Evolutionary conservation across 768 basidiomycete species (phyloP).

Genomic region (Nevesoporus exiguus): DNA sequence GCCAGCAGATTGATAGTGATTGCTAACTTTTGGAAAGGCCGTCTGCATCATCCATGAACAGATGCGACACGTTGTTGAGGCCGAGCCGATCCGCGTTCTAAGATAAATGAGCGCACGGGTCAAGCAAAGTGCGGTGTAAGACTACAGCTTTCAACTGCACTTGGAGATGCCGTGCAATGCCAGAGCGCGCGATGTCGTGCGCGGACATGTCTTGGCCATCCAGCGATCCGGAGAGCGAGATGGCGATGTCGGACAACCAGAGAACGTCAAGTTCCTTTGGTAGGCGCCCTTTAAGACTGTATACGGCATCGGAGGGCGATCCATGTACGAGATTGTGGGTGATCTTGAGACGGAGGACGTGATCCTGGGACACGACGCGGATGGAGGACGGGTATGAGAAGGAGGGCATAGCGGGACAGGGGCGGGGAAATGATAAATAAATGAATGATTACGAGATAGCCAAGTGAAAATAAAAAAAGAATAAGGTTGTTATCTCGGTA

Average conservation of each 20-base stretch:
- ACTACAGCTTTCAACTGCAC: conserved; percentile 50
- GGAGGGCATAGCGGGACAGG: conserved; percentile 28
- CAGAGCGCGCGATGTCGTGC: conserved; percentile 45
- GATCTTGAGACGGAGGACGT: conserved; percentile 44
- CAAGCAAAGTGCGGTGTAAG: neutral
- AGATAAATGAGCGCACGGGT: conserved; percentile 11
- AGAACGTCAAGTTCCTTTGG: conserved; percentile 46
- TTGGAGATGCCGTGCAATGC: conserved; percentile 46
- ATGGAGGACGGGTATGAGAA: conserved; percentile 33
- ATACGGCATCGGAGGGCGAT: conserved; percentile 28
- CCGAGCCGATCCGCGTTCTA: conserved; percentile 63
- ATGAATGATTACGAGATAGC: conserved; percentile 24
- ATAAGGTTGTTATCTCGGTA: conserved; percentile 25
- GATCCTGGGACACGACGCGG: conserved; percentile 43
- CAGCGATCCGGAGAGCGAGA: conserved; percentile 53
- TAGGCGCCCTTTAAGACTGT: conserved; percentile 33
- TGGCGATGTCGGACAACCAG: conserved; percentile 44
- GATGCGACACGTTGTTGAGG: conserved; percentile 53
- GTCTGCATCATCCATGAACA: conserved; percentile 45
- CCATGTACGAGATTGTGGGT: conserved; percentile 41
- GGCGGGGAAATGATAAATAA: conserved; percentile 7
- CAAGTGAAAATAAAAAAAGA: conserved; percentile 17
- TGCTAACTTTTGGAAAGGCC: conserved; percentile 40
- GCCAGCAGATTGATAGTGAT: conserved; percentile 3
- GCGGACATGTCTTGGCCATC: conserved; percentile 42